Conservation (phyloP, 2,329 filamentous ascomycete species). For the Periglandula ipomoeae region DNA sequence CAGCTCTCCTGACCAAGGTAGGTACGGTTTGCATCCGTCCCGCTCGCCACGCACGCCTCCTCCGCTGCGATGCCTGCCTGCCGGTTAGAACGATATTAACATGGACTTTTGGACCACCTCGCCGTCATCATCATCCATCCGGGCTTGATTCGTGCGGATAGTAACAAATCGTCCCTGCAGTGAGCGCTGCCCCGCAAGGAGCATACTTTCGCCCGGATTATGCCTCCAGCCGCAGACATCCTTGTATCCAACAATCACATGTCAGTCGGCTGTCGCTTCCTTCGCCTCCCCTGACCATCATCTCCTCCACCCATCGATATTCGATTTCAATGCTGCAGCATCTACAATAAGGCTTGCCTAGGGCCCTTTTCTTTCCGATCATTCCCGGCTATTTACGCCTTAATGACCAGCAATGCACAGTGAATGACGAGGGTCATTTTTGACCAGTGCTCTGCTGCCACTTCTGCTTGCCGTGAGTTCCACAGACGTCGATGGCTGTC, state of each 20-base stretch:
- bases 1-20: not conserved
- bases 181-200: not conserved
- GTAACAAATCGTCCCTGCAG: not conserved
- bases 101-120: not conserved
- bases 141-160: not conserved
- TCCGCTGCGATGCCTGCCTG: not conserved
- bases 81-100: not conserved
- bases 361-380: conserved; percentile 1
- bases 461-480: not conserved
- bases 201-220: not conserved
- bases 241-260: conserved; percentile 4
- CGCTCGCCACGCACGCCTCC: conserved; percentile 4
- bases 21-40: not conserved
- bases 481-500: not conserved
- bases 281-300: too few species aligned
- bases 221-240: not conserved
- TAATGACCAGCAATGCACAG: too few species aligned
- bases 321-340: not conserved
- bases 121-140: not conserved
- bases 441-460: not conserved
- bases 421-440: too few species aligned
- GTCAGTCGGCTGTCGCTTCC: conserved; percentile 3
- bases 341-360: not conserved
- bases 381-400: conserved; percentile 1
- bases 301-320: too few species aligned